Conservation (phyloP, 2,329 filamentous ascomycete species). For the Sordariomycetes sp. region DNA sequence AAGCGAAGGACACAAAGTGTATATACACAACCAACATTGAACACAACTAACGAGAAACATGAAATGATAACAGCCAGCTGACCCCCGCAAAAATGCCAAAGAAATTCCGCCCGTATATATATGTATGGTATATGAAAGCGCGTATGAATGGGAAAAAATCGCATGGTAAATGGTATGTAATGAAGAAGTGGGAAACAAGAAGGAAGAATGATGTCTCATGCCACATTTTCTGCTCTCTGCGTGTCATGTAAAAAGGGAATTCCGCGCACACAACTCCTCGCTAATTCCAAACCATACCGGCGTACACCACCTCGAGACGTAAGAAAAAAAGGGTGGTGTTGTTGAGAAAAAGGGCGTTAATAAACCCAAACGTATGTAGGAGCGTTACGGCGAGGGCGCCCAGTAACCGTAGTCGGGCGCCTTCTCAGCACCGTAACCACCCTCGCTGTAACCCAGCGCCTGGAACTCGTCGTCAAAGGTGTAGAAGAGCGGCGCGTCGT, state of each 20-base stretch:
- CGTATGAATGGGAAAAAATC: conserved; percentile 2
- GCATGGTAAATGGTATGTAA: background rate
- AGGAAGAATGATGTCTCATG: background rate
- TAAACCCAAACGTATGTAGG: background rate
- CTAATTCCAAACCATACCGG: conserved; percentile 2
- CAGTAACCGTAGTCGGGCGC: conserved; percentile 1
- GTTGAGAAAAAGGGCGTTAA: background rate
- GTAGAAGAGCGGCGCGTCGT: conserved; percentile 12
- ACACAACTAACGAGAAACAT: no score
- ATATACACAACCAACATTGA: no score
- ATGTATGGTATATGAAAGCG: background rate
- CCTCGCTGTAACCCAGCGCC: background rate
- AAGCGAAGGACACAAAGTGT: no score
- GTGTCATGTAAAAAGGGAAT: conserved; percentile 1
- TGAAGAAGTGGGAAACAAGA: background rate
- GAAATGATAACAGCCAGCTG: no score
- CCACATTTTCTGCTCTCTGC: conserved; percentile 1
- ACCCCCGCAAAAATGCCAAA: conserved; percentile 1
- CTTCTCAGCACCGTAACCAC: background rate
- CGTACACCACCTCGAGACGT: background rate
- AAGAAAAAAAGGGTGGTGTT: background rate
- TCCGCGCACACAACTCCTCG: conserved; percentile 5
- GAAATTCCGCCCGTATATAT: conserved; percentile 6
- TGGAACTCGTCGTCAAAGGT: conserved; percentile 4
- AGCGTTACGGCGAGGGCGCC: background rate